Evolutionary conservation across 805 yeast genomes (phyloP).

Genomic region (Wickerhamiella sergipiensis): DNA sequence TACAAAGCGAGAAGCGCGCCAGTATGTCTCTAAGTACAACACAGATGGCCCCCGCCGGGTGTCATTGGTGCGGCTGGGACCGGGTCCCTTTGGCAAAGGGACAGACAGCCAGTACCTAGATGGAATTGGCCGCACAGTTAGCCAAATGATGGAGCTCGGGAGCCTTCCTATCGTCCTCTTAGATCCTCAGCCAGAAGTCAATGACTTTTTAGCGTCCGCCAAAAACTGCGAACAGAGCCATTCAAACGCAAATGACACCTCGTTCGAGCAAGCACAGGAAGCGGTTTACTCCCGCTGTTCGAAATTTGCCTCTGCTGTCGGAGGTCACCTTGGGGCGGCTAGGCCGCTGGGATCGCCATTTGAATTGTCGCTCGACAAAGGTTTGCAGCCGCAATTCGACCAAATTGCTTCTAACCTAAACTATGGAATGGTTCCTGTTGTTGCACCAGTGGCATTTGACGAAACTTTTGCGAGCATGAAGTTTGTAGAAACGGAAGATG

Average conservation of each 20-base stretch:
- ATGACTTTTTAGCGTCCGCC: slow-evolving; percentile 15
- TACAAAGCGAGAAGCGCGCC: slow-evolving; percentile 81
- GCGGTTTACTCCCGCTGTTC: background rate
- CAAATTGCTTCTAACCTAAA: slow-evolving; percentile 31
- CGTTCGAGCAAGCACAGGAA: background rate
- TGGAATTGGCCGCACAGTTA: slow-evolving; percentile 38
- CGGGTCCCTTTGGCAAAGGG: background rate
- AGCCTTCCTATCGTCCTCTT: slow-evolving; percentile 58
- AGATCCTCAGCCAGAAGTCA: slow-evolving; percentile 29
- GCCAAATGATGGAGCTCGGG: slow-evolving; percentile 47
- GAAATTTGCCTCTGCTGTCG: background rate
- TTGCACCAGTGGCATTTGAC: slow-evolving; percentile 59
- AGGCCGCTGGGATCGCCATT: slow-evolving; percentile 28
- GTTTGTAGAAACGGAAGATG: slow-evolving; percentile 29
- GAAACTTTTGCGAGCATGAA: slow-evolving; percentile 31
- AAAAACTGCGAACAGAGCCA: slow-evolving; percentile 18
- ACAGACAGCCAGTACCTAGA: slow-evolving; percentile 9
- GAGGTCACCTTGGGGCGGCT: slow-evolving; percentile 8
- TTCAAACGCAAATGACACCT: background rate
- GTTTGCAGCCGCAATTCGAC: slow-evolving; percentile 24
- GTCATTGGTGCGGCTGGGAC: slow-evolving; percentile 20
- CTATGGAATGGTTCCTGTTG: slow-evolving; percentile 33
- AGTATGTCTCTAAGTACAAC: slow-evolving; percentile 59
- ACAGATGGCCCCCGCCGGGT: slow-evolving; percentile 23
- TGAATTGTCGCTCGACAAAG: slow-evolving; percentile 19